Evolutionary conservation across 768 basidiomycete genomes (phyloP).

Genomic region (Mycena alexandri): DNA sequence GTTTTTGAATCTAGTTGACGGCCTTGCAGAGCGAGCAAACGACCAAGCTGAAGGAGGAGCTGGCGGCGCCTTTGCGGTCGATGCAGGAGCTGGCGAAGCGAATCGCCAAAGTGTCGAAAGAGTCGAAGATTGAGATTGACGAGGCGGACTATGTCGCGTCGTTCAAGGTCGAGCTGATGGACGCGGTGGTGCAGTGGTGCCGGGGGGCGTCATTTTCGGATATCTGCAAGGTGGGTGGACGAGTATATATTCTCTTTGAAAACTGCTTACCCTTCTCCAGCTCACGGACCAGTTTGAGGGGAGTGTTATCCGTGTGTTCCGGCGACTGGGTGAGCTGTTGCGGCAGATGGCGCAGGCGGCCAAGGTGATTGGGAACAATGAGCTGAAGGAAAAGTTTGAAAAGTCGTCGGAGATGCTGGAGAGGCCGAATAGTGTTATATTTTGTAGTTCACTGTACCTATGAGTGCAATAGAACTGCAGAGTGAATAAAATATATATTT

Average conservation of each 20-base stretch:
- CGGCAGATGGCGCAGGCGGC: constrained; percentile 97
- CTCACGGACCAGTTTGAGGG: constrained; percentile 98
- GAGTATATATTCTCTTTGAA: neutral
- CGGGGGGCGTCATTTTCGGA: constrained; percentile 97
- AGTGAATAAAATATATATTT: too few relatives aligned
- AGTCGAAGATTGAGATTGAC: constrained; percentile 88
- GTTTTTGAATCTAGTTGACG: neutral
- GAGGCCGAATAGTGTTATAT: constrained; percentile 93
- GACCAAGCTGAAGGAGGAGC: constrained; percentile 91
- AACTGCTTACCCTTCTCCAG: constrained; percentile 54
- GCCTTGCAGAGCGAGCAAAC: constrained; percentile 80
- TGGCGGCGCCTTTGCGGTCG: constrained; percentile 90
- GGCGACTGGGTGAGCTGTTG: constrained; percentile 92
- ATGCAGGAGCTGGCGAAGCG: constrained; percentile 97
- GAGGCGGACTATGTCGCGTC: constrained; percentile 96
- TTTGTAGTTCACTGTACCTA: constrained; percentile 88
- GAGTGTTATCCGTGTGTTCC: constrained; percentile 95
- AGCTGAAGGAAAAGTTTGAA: constrained; percentile 94
- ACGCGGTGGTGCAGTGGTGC: constrained; percentile 97
- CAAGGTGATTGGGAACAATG: constrained; percentile 95
- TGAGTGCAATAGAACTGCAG: neutral
- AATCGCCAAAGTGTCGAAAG: constrained; percentile 97
- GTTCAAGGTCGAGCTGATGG: constrained; percentile 99
- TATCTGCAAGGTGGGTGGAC: constrained; percentile 85
- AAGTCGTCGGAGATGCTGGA: constrained; percentile 94